Percentiles rank a stretch among this genome's conserved stretches.
These are phyloP conservation scores for Cercospora zeina DNA, from an alignment of 2,329 filamentous ascomycete species.

Conservation along the genomic window DNA sequence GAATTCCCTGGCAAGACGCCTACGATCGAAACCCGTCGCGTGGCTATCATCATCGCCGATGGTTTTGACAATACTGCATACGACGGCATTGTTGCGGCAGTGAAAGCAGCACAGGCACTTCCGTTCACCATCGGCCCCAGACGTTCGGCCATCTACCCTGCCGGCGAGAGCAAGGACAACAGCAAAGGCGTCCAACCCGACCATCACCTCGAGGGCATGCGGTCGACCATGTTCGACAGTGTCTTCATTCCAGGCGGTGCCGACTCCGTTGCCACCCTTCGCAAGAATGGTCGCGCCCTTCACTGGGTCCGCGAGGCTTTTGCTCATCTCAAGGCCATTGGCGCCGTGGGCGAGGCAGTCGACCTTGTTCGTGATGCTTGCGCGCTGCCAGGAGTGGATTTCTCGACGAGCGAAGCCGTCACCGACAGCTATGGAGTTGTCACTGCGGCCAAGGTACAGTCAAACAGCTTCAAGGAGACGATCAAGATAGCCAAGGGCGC, in stretches of 20 bases:
- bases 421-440: conserved; percentile 76
- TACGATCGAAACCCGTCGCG: conserved; percentile 68
- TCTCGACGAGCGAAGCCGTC: conserved; percentile 54
- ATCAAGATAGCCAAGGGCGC: conserved; percentile 66
- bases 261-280: conserved; percentile 62
- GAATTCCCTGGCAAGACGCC: conserved; percentile 64
- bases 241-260: conserved; percentile 73
- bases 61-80: conserved; percentile 70
- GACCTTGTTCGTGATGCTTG: conserved; percentile 58
- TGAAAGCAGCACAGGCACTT: conserved; percentile 63
- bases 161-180: conserved; percentile 55
- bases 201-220: conserved; percentile 77
- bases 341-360: conserved; percentile 71
- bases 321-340: conserved; percentile 77
- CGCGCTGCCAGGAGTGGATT: conserved; percentile 51
- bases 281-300: conserved; percentile 68
- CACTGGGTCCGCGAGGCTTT: conserved; percentile 81
- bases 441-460: conserved; percentile 58
- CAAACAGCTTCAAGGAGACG: conserved; percentile 62
- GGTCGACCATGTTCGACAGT: conserved; percentile 79
- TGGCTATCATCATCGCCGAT: conserved; percentile 76
- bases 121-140: conserved; percentile 72
- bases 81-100: conserved; percentile 62
- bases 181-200: conserved; percentile 64
- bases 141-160: conserved; percentile 65